Evolutionary conservation across 768 basidiomycete genomes (phyloP).

Genomic region (Lentinula raphanica): DNA sequence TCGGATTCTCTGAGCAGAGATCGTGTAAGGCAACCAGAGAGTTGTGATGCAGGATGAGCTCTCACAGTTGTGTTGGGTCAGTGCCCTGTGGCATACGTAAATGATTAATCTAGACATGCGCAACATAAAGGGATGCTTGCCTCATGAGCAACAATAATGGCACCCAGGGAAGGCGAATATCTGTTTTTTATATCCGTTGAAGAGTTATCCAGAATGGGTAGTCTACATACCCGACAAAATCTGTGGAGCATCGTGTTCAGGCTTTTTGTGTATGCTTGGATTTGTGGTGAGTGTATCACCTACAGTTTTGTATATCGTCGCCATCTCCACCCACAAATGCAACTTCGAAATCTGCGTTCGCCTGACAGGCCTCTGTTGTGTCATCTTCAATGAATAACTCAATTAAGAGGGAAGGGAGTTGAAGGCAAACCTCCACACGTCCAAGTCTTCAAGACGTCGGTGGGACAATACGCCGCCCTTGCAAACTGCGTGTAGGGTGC

Average conservation of each 20-base stretch:
- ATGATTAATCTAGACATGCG: not conserved
- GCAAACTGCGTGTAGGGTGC: conserved; percentile 36
- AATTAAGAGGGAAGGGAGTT: not conserved
- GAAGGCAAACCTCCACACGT: conserved; percentile 26
- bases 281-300: too few species aligned
- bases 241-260: too few species aligned
- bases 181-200: conserved; percentile 30
- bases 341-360: not conserved
- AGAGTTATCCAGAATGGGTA: not conserved
- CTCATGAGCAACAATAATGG: conserved; percentile 41
- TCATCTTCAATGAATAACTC: too few species aligned
- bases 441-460: conserved; percentile 28
- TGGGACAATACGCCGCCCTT: conserved; percentile 39
- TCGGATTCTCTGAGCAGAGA: conserved; percentile 24
- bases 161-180: conserved; percentile 30
- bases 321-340: conserved; percentile 32
- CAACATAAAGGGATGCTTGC: not conserved
- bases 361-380: not conserved
- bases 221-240: conserved; percentile 12
- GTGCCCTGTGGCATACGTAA: conserved; percentile 29
- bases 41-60: not conserved
- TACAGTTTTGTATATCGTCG: conserved; percentile 32
- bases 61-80: conserved; percentile 34
- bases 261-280: too few species aligned
- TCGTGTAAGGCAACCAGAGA: not conserved